Conservation (phyloP, 2,329 filamentous ascomycete species). For the Fusarium sp. region DNA sequence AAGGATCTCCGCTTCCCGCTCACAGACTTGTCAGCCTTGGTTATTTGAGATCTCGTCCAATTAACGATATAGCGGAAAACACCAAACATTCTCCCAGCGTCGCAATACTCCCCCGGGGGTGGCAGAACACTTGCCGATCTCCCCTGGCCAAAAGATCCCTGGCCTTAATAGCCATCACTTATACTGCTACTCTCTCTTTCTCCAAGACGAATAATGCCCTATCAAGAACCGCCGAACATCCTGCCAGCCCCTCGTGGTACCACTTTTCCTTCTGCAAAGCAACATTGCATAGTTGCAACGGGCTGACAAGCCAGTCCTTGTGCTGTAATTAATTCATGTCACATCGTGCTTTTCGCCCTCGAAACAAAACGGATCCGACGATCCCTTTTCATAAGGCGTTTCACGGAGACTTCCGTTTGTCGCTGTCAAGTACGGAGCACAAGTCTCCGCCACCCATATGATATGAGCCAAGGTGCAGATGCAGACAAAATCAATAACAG, state of each 20-base stretch:
- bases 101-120: constrained; percentile 20
- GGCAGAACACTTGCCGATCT: constrained; percentile 18
- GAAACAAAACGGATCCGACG: constrained; percentile 35
- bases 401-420: constrained; percentile 11
- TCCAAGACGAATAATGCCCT: constrained; percentile 1
- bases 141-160: constrained; percentile 13
- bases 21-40: constrained; percentile 15
- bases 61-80: constrained; percentile 15
- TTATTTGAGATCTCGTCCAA: constrained; percentile 11
- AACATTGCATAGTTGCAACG: constrained; percentile 35
- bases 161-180: constrained; percentile 15
- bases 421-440: background rate
- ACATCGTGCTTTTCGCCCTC: constrained; percentile 25
- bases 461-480: background rate
- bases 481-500: constrained; percentile 12
- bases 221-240: constrained; percentile 30
- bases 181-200: constrained; percentile 3
- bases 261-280: constrained; percentile 30
- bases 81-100: constrained; percentile 25
- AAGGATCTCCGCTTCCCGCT: constrained; percentile 20
- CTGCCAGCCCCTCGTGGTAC: constrained; percentile 25
- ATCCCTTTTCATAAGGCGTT: constrained; percentile 30
- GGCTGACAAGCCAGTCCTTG: constrained; percentile 17
- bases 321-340: constrained; percentile 37
- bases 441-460: background rate